Conservation (phyloP, 2,329 filamentous ascomycete genomes). For the Epichloe glyceriae region DNA sequence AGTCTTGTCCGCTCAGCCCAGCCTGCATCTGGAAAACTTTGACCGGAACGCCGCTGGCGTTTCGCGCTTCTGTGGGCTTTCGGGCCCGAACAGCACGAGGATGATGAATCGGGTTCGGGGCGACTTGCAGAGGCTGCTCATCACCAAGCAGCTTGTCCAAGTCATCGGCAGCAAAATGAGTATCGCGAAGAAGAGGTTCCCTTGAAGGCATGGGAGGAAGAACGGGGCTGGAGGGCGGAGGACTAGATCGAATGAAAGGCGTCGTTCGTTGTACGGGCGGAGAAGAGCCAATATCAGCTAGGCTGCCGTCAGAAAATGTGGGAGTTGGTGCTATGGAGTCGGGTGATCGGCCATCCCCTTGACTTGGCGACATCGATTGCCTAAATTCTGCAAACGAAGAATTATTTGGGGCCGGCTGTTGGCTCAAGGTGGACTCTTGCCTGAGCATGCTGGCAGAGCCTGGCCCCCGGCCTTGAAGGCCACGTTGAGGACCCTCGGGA, state of each 20-base stretch:
- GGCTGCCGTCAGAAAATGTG: slow-evolving; percentile 49
- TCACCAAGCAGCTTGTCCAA: slow-evolving; percentile 58
- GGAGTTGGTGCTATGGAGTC: slow-evolving; percentile 41
- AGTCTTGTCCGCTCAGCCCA: slow-evolving; percentile 21
- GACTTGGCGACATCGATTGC: slow-evolving; percentile 28
- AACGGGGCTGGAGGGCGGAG: slow-evolving; percentile 68
- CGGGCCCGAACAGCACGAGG: slow-evolving; percentile 3
- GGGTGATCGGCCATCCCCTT: slow-evolving; percentile 40
- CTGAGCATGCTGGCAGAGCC: slow-evolving; percentile 29
- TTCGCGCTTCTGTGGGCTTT: slow-evolving; percentile 19
- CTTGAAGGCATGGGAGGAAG: slow-evolving; percentile 50
- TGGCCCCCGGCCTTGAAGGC: slow-evolving; percentile 17
- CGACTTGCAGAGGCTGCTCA: slow-evolving; percentile 30
- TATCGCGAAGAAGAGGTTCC: slow-evolving; percentile 53
- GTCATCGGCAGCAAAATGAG: slow-evolving; percentile 75
- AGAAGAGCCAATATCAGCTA: slow-evolving; percentile 77
- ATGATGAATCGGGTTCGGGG: slow-evolving; percentile 19
- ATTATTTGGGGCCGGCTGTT: slow-evolving; percentile 35
- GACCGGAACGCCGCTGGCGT: slow-evolving; percentile 23
- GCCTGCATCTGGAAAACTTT: slow-evolving; percentile 31
- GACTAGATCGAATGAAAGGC: slow-evolving; percentile 42
- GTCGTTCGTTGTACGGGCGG: slow-evolving; percentile 63
- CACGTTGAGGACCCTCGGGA: slow-evolving; percentile 32
- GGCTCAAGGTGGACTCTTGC: slow-evolving; percentile 45
- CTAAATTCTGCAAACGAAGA: slow-evolving; percentile 29